Evolutionary conservation across 208 protist species (phyloP), one percentile per base, ranked within the genome.

Genomic region (Phytomonas sp.): DNA sequence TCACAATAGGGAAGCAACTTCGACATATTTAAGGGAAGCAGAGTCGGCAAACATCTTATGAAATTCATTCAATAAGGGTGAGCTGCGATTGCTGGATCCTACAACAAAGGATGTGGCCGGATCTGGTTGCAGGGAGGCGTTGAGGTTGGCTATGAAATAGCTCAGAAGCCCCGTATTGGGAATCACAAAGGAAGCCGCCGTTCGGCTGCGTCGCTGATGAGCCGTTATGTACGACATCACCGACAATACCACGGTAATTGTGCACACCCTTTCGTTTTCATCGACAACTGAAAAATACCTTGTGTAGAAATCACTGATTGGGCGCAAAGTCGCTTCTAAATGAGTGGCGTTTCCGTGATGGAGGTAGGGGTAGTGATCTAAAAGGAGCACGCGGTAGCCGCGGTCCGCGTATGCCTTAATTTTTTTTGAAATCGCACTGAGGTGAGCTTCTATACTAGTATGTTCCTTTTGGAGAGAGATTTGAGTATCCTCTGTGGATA

Each of bases 331-430:
- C 60, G 65, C 45, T 26, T 90, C 74, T 2, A 92, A 56, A 3
- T 70, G 64, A 29, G 76, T 66, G 30, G 65, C 62, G 63, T 79
- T 89, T 29, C 83, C 86, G 82, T 93, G 87, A 72, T 96, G 91
- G 4, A 96, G 78, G 7, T 70, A 70, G 7, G 91, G 82, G 64
- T 90, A 86, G 72, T 96, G 86, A 56, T 96, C 91, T 0, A 96
- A 16, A 19, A 93, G 67, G 31, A 94, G 87, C 29, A 94, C 78
- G 29, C 86, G 78, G 68, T 81, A 90, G 16, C 91, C 91, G 29
- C 84, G 84, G 33, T 86, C 74, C 0, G 76, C 63, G 62, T 89
- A 79, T 12, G 36, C 33, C 16, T 37, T 65, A 0, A 70, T 52
- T 37, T 45, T 42, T 34, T 40, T 6, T 31, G 34, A n/a, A 32